Conservation (phyloP, 768 basidiomycete genomes). For the Boletales sp. region DNA sequence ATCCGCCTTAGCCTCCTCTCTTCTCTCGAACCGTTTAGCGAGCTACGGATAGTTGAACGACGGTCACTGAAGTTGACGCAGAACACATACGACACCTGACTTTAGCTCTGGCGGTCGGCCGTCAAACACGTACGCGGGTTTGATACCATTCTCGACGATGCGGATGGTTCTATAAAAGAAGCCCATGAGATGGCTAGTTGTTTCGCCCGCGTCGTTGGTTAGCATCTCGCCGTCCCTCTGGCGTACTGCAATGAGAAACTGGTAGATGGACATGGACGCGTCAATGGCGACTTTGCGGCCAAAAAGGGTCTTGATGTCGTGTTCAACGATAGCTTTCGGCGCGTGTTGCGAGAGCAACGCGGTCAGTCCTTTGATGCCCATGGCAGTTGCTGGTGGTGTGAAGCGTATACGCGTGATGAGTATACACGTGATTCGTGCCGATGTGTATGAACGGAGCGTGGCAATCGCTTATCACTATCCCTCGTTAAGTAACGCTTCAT, state of each 20-base stretch:
- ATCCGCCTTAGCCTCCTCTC: conserved; percentile 92
- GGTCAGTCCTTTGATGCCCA: conserved; percentile 97
- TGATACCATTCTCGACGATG: conserved; percentile 98
- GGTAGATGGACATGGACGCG: conserved; percentile 96
- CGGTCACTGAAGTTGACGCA: neutral
- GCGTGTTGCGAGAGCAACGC: conserved; percentile 87
- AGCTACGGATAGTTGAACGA: conserved; percentile 49
- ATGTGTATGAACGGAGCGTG: too few species aligned
- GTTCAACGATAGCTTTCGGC: conserved; percentile 80
- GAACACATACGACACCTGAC: conserved; percentile 81
- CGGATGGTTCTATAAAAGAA: conserved; percentile 97
- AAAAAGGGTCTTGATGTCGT: conserved; percentile 96
- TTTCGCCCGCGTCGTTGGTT: conserved; percentile 96
- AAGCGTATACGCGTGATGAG: conserved; percentile 8
- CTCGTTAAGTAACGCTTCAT: too few species aligned
- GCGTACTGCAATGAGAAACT: conserved; percentile 96
- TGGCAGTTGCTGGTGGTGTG: conserved; percentile 28
- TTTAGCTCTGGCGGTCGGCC: conserved; percentile 98
- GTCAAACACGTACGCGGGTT: conserved; percentile 97
- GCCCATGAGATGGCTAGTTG: conserved; percentile 98
- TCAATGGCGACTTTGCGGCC: conserved; percentile 98
- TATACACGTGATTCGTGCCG: conserved; percentile 10
- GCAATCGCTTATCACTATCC: too few species aligned
- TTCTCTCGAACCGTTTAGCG: conserved; percentile 89
- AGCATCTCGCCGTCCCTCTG: conserved; percentile 96